phyloP scores from a whole-genome alignment of 2,329 filamentous ascomycete genomes.

The Xylariaceae sp. region DNA sequence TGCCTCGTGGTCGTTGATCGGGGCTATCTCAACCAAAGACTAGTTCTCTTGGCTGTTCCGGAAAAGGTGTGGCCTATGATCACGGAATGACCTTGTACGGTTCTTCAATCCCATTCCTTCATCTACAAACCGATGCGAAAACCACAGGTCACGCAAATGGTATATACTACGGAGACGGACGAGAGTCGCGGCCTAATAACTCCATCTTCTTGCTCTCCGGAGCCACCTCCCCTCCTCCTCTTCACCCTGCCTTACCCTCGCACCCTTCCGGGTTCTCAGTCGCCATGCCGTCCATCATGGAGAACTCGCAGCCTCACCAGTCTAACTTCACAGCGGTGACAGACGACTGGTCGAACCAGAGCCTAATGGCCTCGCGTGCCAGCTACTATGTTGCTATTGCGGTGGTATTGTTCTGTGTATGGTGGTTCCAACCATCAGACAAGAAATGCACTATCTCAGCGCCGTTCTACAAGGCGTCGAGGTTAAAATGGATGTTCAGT shows the following conservation, averaged over 20 bases:
- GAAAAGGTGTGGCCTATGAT: background rate
- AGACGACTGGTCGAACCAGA: conserved; percentile 20
- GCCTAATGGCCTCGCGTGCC: conserved; percentile 25
- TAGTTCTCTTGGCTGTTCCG: background rate
- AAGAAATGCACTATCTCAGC: conserved; percentile 28
- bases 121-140: conserved; percentile 1
- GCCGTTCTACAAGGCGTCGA: conserved; percentile 45
- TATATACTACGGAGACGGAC: conserved; percentile 6
- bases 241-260: background rate
- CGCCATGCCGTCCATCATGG: conserved; percentile 18
- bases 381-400: conserved; percentile 39
- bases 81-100: conserved; percentile 2
- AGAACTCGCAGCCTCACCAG: conserved; percentile 11
- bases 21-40: background rate
- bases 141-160: conserved; percentile 10
- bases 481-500: conserved; percentile 47
- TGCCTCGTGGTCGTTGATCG: background rate
- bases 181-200: conserved; percentile 6
- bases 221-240: conserved; percentile 3
- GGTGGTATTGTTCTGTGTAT: conserved; percentile 32
- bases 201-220: conserved; percentile 6
- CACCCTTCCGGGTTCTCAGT: conserved; percentile 1
- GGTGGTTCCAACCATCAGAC: conserved; percentile 33
- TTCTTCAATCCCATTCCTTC: background rate
- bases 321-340: conserved; percentile 17